A percentile compares a stretch with the other conserved stretches of the same genome.
Conservation (phyloP, 1,139 yeast genomes). For the Lodderomyces parapsilosis region DNA sequence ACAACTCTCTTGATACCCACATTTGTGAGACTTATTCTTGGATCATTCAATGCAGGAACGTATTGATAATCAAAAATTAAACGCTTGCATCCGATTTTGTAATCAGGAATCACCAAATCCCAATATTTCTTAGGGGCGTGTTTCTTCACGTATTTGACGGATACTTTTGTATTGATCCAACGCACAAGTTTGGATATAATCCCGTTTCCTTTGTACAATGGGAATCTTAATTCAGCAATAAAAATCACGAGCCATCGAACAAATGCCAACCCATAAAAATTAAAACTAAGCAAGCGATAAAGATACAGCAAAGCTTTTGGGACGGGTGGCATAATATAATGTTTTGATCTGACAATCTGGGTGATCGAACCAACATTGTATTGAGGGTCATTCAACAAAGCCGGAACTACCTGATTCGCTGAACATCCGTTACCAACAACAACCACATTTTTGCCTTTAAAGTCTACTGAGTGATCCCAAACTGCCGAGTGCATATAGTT, state of each 20-base stretch:
- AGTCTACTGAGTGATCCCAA: conserved; percentile 43
- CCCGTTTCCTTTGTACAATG: conserved; percentile 35
- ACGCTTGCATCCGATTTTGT: conserved; percentile 45
- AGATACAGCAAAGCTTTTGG: conserved; percentile 22
- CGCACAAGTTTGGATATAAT: conserved; percentile 27
- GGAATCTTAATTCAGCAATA: conserved; percentile 35
- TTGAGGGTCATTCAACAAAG: conserved; percentile 24
- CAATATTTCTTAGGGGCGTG: conserved; percentile 37
- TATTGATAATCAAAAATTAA: conserved; percentile 40
- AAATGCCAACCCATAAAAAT: conserved; percentile 26
- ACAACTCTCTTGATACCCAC: conserved; percentile 27
- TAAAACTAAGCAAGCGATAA: conserved; percentile 26
- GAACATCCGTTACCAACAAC: conserved; percentile 47
- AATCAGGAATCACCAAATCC: conserved; percentile 34
- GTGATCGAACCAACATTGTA: conserved; percentile 29
- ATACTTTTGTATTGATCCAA: conserved; percentile 19
- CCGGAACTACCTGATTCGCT: conserved; percentile 43
- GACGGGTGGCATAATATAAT: conserved; percentile 41
- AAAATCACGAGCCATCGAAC: conserved; percentile 29
- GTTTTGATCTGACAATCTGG: conserved; percentile 39
- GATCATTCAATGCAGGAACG: conserved; percentile 33
- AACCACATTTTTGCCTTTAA: conserved; percentile 34
- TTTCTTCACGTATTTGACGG: conserved; percentile 28
- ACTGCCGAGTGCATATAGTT: conserved; percentile 47
- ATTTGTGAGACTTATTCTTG: conserved; percentile 27